Conservation (phyloP, 108 stramenopile species). For the Nitzschia sp. region DNA sequence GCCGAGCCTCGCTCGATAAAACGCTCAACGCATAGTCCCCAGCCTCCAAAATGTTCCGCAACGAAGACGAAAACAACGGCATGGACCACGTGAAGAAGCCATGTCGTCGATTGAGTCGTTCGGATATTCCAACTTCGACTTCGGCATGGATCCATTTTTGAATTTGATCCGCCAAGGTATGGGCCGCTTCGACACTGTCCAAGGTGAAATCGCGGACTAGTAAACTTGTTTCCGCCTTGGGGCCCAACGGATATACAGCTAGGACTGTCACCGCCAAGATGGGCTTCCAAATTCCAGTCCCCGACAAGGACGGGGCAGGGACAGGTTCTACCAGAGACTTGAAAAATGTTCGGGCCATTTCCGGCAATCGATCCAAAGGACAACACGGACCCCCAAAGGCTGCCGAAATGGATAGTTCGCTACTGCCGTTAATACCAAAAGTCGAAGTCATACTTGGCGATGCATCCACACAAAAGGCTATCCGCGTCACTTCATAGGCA, state of each 20-base stretch:
- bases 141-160: constrained; percentile 68
- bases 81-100: constrained; percentile 38
- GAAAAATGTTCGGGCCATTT: constrained; percentile 66
- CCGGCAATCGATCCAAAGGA: constrained; percentile 69
- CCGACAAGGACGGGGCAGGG: constrained; percentile 11
- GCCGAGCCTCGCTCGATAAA: constrained; percentile 69
- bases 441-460: constrained; percentile 73
- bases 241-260: constrained; percentile 66
- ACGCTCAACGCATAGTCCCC: constrained; percentile 74
- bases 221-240: constrained; percentile 55
- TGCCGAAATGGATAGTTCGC: neutral
- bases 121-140: constrained; percentile 71
- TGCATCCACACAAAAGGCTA: constrained; percentile 84
- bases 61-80: constrained; percentile 49
- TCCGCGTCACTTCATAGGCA: constrained; percentile 78
- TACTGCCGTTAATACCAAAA: constrained; percentile 38
- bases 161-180: constrained; percentile 51
- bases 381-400: constrained; percentile 20
- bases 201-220: constrained; percentile 78
- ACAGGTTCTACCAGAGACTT: constrained; percentile 65
- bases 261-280: constrained; percentile 73
- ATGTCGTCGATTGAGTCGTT: constrained; percentile 45
- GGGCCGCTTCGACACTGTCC: constrained; percentile 52
- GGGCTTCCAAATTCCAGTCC: constrained; percentile 50
- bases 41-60: constrained; percentile 69